Evolutionary conservation across 192 early-diverging fungal species (phyloP).

Genomic region (Backusella tarrabulga): DNA sequence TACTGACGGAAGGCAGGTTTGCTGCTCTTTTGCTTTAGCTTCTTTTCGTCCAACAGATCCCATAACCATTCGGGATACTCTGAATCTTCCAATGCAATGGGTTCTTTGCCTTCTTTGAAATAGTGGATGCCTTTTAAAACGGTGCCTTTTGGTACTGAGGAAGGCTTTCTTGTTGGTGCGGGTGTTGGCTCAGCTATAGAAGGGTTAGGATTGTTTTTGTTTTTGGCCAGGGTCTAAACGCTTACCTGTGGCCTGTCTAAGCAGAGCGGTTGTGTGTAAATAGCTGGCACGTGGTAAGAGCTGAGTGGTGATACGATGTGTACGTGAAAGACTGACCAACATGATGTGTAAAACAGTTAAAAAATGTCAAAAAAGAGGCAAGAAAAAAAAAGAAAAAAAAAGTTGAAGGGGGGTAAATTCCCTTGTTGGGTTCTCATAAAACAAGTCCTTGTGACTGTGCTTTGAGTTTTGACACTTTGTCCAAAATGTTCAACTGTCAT

Average conservation of each 20-base stretch:
- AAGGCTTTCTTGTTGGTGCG: constrained; percentile 27
- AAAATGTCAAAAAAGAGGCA: neutral
- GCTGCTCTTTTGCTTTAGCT: constrained; percentile 44
- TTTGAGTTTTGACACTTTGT: neutral
- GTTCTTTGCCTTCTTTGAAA: constrained; percentile 80
- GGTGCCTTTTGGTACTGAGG: constrained; percentile 69
- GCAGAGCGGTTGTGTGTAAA: neutral
- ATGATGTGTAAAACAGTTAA: neutral
- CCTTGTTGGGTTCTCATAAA: neutral
- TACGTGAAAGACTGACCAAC: constrained; percentile 3
- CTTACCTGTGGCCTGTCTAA: constrained; percentile 11
- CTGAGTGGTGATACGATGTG: neutral
- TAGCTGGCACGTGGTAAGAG: constrained; percentile 13
- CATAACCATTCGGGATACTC: constrained; percentile 96
- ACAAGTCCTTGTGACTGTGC: neutral
- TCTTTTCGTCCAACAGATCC: constrained; percentile 66
- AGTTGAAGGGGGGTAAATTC: neutral
- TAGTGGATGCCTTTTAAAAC: constrained; percentile 87
- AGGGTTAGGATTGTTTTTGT: neutral
- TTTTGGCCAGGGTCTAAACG: neutral
- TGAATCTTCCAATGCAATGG: constrained; percentile 77
- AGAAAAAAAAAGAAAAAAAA: neutral
- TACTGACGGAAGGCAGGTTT: constrained; percentile 53
- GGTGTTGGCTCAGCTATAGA: neutral
- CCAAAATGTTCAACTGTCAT: neutral